Base-by-base conservation (phyloP, 2,329 filamentous ascomycete species). In the Rosellinia necatrix region DNA sequence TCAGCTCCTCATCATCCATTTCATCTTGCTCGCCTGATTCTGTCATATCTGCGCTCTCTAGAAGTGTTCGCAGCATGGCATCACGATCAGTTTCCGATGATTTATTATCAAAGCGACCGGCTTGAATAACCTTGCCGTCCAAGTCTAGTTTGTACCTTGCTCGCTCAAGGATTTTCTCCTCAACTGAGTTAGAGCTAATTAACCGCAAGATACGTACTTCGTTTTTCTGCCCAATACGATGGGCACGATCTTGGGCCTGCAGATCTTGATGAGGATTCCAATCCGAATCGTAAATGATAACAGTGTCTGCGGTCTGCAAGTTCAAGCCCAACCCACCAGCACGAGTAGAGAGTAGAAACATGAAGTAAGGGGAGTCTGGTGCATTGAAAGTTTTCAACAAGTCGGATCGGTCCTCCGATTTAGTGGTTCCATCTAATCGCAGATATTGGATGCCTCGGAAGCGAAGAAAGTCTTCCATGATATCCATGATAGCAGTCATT, bases 401-500 rank as follows among this genome's bases (percentile, higher is more conserved):
- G 48, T 96, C 92, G 1, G 92, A 97, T 64, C 94, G 91, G 75
- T 99, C 94, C 69, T 99, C 94, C 1, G 94, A 92, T 73, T 99
- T 99, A 41, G 94, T 99, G 0, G 92, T 94, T 78, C 94, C 94
- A 69, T 99, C 94, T 57, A 99, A 81, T 71, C 94, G 92, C 64
- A 99, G 81, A 71, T 96, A 99, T 68, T 89, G 82, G 64, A 96
- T 81, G 42, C 88, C 89, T 62, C 91, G 85, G 69, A 91, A 88
- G 3, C 93, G 88, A 60, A 99, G 76, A 72, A 96, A 99, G 72
- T 99, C 94, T 68, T 99, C 94, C 94, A 99, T 97, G 69, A 99
- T 99, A 75, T 99, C 96, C 94, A 99, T 99, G 71, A 99, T 99
- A 60, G 96, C 92, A 3, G 94, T 99, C 94, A 99, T 99, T 74